Conservation (phyloP, 441 rosid species). For the Metrosideros polymorpha region DNA sequence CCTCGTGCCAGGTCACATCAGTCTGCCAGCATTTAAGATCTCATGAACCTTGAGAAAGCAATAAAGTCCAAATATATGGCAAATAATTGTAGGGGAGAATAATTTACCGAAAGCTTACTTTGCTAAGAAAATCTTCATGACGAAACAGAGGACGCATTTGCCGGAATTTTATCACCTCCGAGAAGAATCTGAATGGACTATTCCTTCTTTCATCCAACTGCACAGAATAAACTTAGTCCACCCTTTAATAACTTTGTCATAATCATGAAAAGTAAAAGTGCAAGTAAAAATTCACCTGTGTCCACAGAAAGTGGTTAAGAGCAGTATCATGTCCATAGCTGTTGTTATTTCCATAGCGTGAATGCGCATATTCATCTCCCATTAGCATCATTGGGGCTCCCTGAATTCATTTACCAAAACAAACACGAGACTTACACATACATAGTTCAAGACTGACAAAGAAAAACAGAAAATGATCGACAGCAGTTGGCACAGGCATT, state of each 20-base stretch:
- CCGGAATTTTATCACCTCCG: conserved; percentile 65
- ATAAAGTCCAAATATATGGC: not conserved
- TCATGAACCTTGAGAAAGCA: conserved; percentile 1
- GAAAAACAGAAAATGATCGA: not conserved
- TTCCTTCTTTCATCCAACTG: conserved; percentile 54
- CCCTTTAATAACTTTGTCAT: not conserved
- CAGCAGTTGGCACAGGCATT: not conserved
- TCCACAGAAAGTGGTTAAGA: conserved; percentile 87
- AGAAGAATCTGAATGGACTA: conserved; percentile 76
- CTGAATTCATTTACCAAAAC: conserved; percentile 25
- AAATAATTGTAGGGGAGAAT: not conserved
- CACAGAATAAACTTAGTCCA: conserved; percentile 1
- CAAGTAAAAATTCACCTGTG: conserved; percentile 29
- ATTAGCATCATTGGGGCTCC: conserved; percentile 95
- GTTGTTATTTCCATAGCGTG: conserved; percentile 89
- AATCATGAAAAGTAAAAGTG: not conserved
- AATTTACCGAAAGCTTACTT: conserved; percentile 24
- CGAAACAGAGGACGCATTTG: conserved; percentile 32
- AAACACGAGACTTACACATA: not conserved
- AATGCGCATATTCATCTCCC: conserved; percentile 96
- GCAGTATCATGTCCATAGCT: conserved; percentile 89
- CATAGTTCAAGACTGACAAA: not conserved
- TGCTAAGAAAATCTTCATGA: conserved; percentile 55
- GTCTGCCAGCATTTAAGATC: conserved; percentile 22
- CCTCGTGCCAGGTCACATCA: conserved; percentile 94